phyloP scores from a whole-genome alignment of 495 filamentous ascomycete species.

The Penicillium bialowiezense region DNA sequence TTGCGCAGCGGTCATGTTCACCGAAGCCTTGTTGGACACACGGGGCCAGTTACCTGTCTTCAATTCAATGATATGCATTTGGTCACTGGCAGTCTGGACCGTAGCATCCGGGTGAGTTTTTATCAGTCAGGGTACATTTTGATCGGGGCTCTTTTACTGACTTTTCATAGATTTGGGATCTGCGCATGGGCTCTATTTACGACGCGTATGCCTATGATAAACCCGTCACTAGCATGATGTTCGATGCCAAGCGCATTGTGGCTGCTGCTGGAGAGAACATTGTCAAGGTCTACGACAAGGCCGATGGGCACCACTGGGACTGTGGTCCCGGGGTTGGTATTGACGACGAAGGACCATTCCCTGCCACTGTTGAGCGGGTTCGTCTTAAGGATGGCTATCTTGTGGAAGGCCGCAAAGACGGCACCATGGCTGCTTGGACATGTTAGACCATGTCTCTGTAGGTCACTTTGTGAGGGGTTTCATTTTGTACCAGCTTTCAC shows the following conservation, averaged over 20 bases:
- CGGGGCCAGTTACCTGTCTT: conserved; percentile 88
- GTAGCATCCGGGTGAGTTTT: conserved; percentile 83
- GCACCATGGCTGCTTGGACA: conserved; percentile 87
- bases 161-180: conserved; percentile 85
- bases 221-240: conserved; percentile 96
- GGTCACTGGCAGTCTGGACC: conserved; percentile 89
- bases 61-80: conserved; percentile 97
- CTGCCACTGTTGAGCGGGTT: conserved; percentile 79
- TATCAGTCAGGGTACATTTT: too few species aligned
- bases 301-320: conserved; percentile 93
- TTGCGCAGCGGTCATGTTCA: conserved; percentile 94
- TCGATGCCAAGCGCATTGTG: conserved; percentile 87
- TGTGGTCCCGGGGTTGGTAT: conserved; percentile 77
- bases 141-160: conserved; percentile 8
- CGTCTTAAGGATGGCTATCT: conserved; percentile 93
- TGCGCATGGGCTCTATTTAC: conserved; percentile 91
- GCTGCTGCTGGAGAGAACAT: conserved; percentile 87
- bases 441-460: conserved; percentile 50
- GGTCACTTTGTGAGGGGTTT: neutral
- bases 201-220: conserved; percentile 96
- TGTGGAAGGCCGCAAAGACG: conserved; percentile 85
- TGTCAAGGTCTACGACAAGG: conserved; percentile 97
- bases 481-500: conserved; percentile 11
- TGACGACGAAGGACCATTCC: conserved; percentile 56
- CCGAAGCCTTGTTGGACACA: conserved; percentile 92